Base-by-base conservation (phyloP, 257 asterid genomes). In the Thymus mandschuricus region DNA sequence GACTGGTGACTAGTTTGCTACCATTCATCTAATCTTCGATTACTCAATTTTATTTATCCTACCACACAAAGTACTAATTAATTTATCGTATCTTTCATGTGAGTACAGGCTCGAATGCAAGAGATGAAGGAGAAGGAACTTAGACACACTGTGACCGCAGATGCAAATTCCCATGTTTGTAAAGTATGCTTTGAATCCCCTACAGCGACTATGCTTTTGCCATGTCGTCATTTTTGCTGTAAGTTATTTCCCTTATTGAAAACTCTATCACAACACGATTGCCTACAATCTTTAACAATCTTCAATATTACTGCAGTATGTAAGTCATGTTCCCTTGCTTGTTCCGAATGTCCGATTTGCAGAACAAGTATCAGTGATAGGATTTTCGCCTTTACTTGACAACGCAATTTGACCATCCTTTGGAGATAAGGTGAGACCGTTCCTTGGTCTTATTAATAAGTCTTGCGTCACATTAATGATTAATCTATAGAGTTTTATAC, bases 171-270 rank as follows among this genome's bases (percentile, higher is more conserved):
- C 64, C 97, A 89, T 66, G 87, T 78, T 40, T 94, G 99, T 80
- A 91, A 91, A 91, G 91, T 94, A 56, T 94, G 99, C 78, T 94
- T 94, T 54, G 99, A 94, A 83, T 91, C 95, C 11, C 77, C 95
- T 51, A 79, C 97, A 52, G 89, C 97, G 73, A 86, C 97, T 1
- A 94, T 94, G 99, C 97, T 94, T 77, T 96, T 94, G 35, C 97
- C 99, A 8, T 94, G 99, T 82, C 96, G 99, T 72, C 99, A 94
- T 85, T 94, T 91, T 86, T 89, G 97, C 75, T 77, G 99, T 94
- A 84, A 85, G 99, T 84, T 54, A 5, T 57, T 58, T 71, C 56
- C 56, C 62, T 21, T n/a, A 28, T 46, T 63, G 66, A 45, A 59
- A 33, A 57, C 41, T 21, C n/a, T 72, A 44, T 54, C 70, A 6